These are phyloP conservation scores for Coprinellus micaceus DNA, from an alignment of 768 basidiomycete species.

Conservation along the genomic window DNA sequence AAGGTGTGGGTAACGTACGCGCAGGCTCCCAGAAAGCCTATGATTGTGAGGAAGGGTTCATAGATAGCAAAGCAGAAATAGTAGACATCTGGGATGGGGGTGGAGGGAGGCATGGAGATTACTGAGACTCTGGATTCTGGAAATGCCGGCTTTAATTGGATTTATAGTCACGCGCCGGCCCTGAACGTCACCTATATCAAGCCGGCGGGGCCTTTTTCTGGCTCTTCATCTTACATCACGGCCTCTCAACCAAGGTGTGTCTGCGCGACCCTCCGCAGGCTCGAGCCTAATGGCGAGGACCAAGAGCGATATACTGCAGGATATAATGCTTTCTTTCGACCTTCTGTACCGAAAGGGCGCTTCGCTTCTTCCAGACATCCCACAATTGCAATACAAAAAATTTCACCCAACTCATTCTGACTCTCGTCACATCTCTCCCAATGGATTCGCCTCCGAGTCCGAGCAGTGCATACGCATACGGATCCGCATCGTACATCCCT, in stretches of 20 bases:
- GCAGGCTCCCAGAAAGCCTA: slow-evolving; percentile 65
- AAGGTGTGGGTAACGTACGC: slow-evolving; percentile 28
- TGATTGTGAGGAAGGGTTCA: slow-evolving; percentile 62
- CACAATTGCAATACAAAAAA: not conserved
- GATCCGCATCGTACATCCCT: not conserved
- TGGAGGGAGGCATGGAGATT: slow-evolving; percentile 39
- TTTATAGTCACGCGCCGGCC: slow-evolving; percentile 25
- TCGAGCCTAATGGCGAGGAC: slow-evolving; percentile 75
- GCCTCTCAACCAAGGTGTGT: slow-evolving; percentile 67
- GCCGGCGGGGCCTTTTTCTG: slow-evolving; percentile 5
- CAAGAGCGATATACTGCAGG: slow-evolving; percentile 54
- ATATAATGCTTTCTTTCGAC: slow-evolving; percentile 62
- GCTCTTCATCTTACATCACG: slow-evolving; percentile 50
- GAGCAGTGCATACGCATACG: not conserved
- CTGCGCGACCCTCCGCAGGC: slow-evolving; percentile 42
- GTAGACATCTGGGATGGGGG: slow-evolving; percentile 71
- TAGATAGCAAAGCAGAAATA: slow-evolving; percentile 71
- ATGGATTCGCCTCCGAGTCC: not conserved
- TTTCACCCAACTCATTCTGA: not conserved
- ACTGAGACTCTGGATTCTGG: not conserved
- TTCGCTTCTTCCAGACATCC: slow-evolving; percentile 59
- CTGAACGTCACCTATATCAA: slow-evolving; percentile 29
- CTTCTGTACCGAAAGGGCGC: slow-evolving; percentile 26
- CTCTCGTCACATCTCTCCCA: not conserved
- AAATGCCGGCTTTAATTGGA: not conserved